phyloP scores from a whole-genome alignment of 345 rosid genomes.

The Litchi chinensis region DNA sequence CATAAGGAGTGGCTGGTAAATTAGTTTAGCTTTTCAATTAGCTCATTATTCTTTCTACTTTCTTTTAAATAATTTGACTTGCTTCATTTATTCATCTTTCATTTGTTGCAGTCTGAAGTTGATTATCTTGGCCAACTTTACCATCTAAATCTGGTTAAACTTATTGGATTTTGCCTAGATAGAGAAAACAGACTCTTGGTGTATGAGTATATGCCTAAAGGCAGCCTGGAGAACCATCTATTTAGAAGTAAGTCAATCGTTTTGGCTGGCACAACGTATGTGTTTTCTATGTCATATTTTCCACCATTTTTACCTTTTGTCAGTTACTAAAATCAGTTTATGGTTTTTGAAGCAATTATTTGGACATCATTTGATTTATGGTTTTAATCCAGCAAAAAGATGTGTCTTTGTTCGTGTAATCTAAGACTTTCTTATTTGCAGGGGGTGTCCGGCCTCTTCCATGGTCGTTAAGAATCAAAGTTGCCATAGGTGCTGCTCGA shows the following conservation, averaged over 20 bases:
- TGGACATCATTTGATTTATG: not conserved
- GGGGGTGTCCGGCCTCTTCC: conserved; percentile 59
- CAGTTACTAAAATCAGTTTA: not conserved
- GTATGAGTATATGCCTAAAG: conserved; percentile 78
- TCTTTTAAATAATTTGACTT: not conserved
- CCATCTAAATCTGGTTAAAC: conserved; percentile 79
- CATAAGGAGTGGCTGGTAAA: conserved; percentile 93
- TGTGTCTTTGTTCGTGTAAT: not conserved
- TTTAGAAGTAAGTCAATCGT: conserved; percentile 56
- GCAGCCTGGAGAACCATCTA: conserved; percentile 77
- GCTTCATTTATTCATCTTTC: conserved; percentile 3
- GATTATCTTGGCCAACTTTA: conserved; percentile 69
- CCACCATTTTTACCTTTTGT: not conserved
- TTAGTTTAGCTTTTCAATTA: not conserved
- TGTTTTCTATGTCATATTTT: not conserved
- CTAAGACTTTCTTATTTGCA: conserved; percentile 27
- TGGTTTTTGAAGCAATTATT: not conserved
- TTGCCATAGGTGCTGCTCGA: conserved; percentile 72
- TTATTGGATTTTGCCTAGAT: conserved; percentile 73
- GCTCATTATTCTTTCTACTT: not conserved
- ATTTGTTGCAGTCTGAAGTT: conserved; percentile 63
- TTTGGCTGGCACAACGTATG: not conserved
- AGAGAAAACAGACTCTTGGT: conserved; percentile 74
- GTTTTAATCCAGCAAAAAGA: not conserved
- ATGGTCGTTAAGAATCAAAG: conserved; percentile 69